Base-by-base conservation (phyloP, 441 rosid genomes). In the Flueggea neowawraea region DNA sequence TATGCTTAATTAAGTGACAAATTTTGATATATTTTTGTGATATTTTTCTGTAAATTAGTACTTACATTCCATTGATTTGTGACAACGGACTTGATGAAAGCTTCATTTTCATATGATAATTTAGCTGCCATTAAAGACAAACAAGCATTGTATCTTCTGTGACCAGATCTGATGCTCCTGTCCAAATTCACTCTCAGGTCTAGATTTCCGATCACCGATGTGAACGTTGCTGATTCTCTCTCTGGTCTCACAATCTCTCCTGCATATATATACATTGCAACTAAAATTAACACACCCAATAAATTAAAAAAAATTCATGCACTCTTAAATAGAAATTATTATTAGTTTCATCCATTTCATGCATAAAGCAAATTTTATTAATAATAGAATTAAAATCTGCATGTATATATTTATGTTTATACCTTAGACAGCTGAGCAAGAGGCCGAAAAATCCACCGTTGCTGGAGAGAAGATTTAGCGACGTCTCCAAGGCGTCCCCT, bases 71-170 rank as follows among this genome's bases (percentile, higher is more conserved):
- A 85, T 3, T 60, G 73, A 69, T 78, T 49, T 51, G 8, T 67
- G 64, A 83, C 70, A 4, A 77, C 49, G 52, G 77, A 72, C 36
- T 65, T 48, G 61, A 82, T 66, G 70, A 72, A 78, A 55, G 82
- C 67, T 58, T 62, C 45, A 67, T 82, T 85, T 76, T 85, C 96
- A 17, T 87, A 89, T 10, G 90, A 72, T 16, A 89, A 61, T 74
- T 89, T 89, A 15, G 94, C 69, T 15, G 96, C 91, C 96, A 89
- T 89, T 39, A 80, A 64, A 51, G 90, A 78, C 75, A 89, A 64
- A 31, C 64, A 65, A 31, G 82, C 67, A 52, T 72, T 78, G 62
- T 89, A 89, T 60, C 72, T 77, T 32, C 31, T 47, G 49, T 65
- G 10, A 12, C 63, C 73, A 6, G 65, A 73, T 73, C 62, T 67